A percentile compares a stretch with the other conserved stretches of the same genome.
Conservation (phyloP, 208 protist species). For the Crithidia acanthocephali region DNA sequence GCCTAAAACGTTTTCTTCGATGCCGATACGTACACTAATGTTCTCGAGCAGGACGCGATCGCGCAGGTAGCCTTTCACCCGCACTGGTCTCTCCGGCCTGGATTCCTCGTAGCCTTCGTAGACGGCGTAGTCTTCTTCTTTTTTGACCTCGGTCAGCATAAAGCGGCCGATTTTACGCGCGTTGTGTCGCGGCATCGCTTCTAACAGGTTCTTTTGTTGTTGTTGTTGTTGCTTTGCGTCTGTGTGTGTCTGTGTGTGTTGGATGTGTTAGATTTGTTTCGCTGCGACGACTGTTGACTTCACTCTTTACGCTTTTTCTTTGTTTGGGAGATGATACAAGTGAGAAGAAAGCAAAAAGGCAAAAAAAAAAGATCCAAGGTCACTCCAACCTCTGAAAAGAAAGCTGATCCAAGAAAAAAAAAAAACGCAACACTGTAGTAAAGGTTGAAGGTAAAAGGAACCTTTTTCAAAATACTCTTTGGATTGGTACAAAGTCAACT, state of each 20-base stretch:
- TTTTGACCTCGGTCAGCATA: slow-evolving; percentile 19
- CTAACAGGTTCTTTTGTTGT: not conserved
- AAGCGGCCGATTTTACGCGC: slow-evolving; percentile 26
- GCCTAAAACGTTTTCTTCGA: slow-evolving; percentile 27
- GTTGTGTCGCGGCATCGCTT: slow-evolving; percentile 5
- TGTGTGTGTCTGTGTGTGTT: too few species aligned
- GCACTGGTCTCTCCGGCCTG: slow-evolving; percentile 13
- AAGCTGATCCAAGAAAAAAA: slow-evolving; percentile 9
- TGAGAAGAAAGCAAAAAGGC: slow-evolving; percentile 16
- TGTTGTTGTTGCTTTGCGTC: not conserved
- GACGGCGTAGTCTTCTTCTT: slow-evolving; percentile 21
- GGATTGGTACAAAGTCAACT: too few species aligned
- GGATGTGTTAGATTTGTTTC: too few species aligned
- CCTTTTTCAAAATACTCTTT: too few species aligned
- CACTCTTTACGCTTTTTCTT: too few species aligned
- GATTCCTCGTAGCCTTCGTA: slow-evolving; percentile 32
- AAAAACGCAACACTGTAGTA: not conserved
- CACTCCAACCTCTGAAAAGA: not conserved
- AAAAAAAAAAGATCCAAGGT: not conserved
- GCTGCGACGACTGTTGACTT: too few species aligned
- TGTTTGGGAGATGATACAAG: too few species aligned
- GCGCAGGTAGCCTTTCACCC: slow-evolving; percentile 34
- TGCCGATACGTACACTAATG: slow-evolving; percentile 24
- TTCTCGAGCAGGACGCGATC: slow-evolving; percentile 18
- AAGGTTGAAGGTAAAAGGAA: too few species aligned